A percentile compares a stretch with the other conserved stretches of the same genome.
These are phyloP conservation scores for Ophiostoma piceae DNA, from an alignment of 2,329 filamentous ascomycete genomes.

Conservation along the genomic window DNA sequence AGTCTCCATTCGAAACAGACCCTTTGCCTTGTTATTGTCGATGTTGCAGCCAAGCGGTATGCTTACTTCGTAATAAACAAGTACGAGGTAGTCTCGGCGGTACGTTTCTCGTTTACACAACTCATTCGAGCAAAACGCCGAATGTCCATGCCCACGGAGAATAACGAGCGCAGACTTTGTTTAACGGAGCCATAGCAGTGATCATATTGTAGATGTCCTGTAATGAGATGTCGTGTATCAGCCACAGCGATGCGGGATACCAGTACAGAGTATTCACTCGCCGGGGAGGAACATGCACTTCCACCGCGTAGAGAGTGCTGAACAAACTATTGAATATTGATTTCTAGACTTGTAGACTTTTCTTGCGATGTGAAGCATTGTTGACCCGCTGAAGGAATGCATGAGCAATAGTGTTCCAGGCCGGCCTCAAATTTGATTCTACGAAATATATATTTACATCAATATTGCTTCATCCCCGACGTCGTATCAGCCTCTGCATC, in stretches of 20 bases:
- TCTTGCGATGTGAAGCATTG: not conserved
- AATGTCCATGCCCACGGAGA: conserved; percentile 2
- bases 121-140: not conserved
- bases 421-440: not conserved
- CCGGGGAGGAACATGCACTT: not conserved
- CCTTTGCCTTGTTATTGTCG: not conserved
- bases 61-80: not conserved
- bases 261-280: not conserved
- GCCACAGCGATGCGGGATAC: not conserved
- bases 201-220: not conserved
- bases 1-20: not conserved
- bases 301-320: not conserved
- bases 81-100: not conserved
- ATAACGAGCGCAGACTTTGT: no score
- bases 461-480: not conserved
- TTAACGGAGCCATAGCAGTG: not conserved
- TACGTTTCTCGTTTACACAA: not conserved
- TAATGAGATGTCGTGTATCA: not conserved
- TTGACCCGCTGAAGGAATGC: not conserved
- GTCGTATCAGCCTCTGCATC: not conserved
- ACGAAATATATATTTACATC: not conserved
- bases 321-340: not conserved
- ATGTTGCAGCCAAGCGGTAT: not conserved
- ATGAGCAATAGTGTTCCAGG: not conserved
- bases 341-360: not conserved